A percentile compares a stretch with the other conserved stretches of the same genome.
These are phyloP conservation scores for Fonsecaea pugnacius DNA, from an alignment of 2,329 filamentous ascomycete genomes.

Conservation along the genomic window DNA sequence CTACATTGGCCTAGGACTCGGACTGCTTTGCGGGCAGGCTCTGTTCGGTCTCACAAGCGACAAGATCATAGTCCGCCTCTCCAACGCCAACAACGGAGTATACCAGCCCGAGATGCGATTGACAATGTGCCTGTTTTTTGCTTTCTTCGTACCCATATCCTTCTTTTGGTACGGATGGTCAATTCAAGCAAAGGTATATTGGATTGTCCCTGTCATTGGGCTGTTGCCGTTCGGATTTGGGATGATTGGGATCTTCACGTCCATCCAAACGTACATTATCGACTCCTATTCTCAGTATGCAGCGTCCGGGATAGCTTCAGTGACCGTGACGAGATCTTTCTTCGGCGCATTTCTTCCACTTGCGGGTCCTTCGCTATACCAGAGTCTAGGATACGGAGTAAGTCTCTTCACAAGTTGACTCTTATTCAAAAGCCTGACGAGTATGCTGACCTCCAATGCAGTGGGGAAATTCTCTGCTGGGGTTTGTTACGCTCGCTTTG, in stretches of 20 bases:
- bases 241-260: slow-evolving; percentile 73
- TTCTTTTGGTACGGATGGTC: slow-evolving; percentile 91
- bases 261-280: slow-evolving; percentile 85
- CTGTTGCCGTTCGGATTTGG: slow-evolving; percentile 54
- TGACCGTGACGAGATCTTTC: slow-evolving; percentile 12
- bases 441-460: slow-evolving; percentile 2
- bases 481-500: slow-evolving; percentile 14
- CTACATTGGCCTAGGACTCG: slow-evolving; percentile 14
- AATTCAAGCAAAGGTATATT: slow-evolving; percentile 61
- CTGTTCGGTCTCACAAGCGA: slow-evolving; percentile 15
- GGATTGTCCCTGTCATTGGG: slow-evolving; percentile 56
- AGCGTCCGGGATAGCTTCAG: slow-evolving; percentile 40
- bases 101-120: slow-evolving; percentile 86
- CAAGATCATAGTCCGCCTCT: slow-evolving; percentile 1
- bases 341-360: slow-evolving; percentile 15
- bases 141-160: slow-evolving; percentile 66
- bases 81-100: slow-evolving; percentile 36
- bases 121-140: slow-evolving; percentile 71
- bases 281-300: slow-evolving; percentile 56
- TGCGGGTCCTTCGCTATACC: slow-evolving; percentile 9
- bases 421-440: not conserved
- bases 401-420: not conserved
- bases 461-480: slow-evolving; percentile 19
- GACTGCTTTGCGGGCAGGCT: slow-evolving; percentile 5
- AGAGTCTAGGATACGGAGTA: slow-evolving; percentile 17